Percentiles rank a stretch among this genome's conserved stretches.
Conservation (phyloP, 139 green algal genomes). For the Auxenochlorella pyrenoidosa region DNA sequence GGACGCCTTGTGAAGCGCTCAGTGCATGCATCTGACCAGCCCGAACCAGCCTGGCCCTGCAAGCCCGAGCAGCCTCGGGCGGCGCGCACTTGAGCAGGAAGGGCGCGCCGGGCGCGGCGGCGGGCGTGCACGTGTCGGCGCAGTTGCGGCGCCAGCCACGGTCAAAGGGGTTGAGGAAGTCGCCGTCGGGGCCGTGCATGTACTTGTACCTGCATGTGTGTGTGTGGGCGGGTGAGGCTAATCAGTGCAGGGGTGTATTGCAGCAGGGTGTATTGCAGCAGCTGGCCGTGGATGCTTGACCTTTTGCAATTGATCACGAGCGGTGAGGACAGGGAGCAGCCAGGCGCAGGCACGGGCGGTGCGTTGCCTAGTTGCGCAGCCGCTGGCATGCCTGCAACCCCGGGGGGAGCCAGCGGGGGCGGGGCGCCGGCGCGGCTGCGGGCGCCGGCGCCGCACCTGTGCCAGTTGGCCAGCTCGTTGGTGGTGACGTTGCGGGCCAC, state of each 20-base stretch:
- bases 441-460: slow-evolving; percentile 57
- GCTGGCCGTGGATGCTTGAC: no score
- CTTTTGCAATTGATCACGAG: no score
- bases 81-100: slow-evolving; percentile 34
- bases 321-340: no score
- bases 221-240: not conserved
- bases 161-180: slow-evolving; percentile 94
- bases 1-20: no score
- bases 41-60: not conserved
- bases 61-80: not conserved
- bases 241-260: no score
- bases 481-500: slow-evolving; percentile 94
- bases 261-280: no score
- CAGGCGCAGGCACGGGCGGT: no score
- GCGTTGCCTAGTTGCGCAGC: no score
- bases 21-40: no score
- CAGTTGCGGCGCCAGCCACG: slow-evolving; percentile 75
- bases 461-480: slow-evolving; percentile 97
- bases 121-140: slow-evolving; percentile 50
- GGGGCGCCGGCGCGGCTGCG: no score
- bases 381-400: no score
- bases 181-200: slow-evolving; percentile 69
- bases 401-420: no score
- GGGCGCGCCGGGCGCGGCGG: slow-evolving; percentile 17
- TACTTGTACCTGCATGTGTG: slow-evolving; percentile 77